These are phyloP conservation scores for Debaryomyces sp. DNA, from an alignment of 1,139 yeast genomes.

Conservation along the genomic window DNA sequence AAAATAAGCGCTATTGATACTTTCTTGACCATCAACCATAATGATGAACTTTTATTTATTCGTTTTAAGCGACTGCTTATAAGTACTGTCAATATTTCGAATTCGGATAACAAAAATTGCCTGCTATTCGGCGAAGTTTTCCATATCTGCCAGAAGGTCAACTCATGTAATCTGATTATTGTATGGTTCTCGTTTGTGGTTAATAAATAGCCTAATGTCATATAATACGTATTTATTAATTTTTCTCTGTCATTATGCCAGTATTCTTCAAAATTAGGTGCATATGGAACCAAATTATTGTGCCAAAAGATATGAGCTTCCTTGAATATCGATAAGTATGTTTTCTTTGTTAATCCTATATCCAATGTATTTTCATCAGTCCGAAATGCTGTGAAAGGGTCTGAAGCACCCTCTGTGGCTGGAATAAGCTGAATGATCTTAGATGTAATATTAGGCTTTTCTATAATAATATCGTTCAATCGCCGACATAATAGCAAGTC, in stretches of 20 bases:
- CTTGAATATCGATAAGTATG: conserved; percentile 35
- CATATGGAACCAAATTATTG: conserved; percentile 2
- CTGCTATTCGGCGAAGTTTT: conserved; percentile 9
- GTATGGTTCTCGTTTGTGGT: conserved; percentile 49
- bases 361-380: conserved; percentile 25
- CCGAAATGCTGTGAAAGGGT: conserved; percentile 14
- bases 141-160: conserved; percentile 20
- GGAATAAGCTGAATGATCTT: conserved; percentile 30
- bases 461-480: conserved; percentile 16
- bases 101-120: conserved; percentile 23
- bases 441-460: conserved; percentile 7
- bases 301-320: conserved; percentile 41
- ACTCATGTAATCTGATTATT: conserved; percentile 33
- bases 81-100: conserved; percentile 34
- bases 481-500: conserved; percentile 1
- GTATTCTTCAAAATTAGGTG: background rate
- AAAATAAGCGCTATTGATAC: conserved; percentile 23
- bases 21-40: conserved; percentile 43
- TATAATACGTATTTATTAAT: conserved; percentile 16
- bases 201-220: conserved; percentile 38
- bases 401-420: conserved; percentile 11
- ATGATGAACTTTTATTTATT: conserved; percentile 45
- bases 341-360: conserved; percentile 36
- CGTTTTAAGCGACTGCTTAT: conserved; percentile 36
- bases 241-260: background rate